Percentiles rank a stretch among this genome's conserved stretches.
phyloP scores from a whole-genome alignment of 140 eudicot genomes.

The Artemisia princeps region DNA sequence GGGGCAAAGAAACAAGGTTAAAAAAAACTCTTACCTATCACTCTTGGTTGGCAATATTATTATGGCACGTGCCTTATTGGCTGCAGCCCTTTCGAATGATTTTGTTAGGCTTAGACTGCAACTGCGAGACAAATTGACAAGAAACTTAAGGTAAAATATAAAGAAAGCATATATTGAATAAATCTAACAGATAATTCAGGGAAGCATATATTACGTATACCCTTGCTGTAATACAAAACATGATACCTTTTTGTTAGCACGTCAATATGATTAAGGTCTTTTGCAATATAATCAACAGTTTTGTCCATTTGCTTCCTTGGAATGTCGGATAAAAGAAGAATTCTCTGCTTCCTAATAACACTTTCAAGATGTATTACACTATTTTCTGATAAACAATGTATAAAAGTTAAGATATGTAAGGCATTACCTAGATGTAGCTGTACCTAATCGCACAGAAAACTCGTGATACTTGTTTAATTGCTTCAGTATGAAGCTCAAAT shows the following conservation, averaged over 20 bases:
- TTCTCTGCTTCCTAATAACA: constrained; percentile 72
- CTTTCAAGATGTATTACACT: constrained; percentile 18
- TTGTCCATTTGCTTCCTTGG: constrained; percentile 88
- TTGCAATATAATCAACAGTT: constrained; percentile 63
- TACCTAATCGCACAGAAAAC: constrained; percentile 86
- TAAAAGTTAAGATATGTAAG: constrained; percentile 4
- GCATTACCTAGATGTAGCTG: constrained; percentile 84
- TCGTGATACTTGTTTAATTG: constrained; percentile 91
- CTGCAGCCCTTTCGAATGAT: constrained; percentile 97
- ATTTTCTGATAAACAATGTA: background rate
- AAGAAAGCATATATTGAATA: constrained; percentile 11
- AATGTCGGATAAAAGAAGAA: constrained; percentile 87
- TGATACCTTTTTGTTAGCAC: constrained; percentile 77
- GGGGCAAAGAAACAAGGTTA: too few relatives aligned
- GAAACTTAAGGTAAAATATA: constrained; percentile 13
- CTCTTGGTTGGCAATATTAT: constrained; percentile 84
- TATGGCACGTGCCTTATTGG: constrained; percentile 86
- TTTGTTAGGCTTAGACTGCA: constrained; percentile 86
- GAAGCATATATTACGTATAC: background rate
- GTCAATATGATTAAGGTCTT: constrained; percentile 82
- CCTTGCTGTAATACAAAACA: constrained; percentile 10
- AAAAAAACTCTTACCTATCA: constrained; percentile 50
- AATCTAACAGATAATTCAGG: background rate
- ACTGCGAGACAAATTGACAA: constrained; percentile 45
- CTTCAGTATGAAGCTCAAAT: constrained; percentile 71